Evolutionary conservation across 2,329 filamentous ascomycete genomes (phyloP), one percentile per base, ranked within the genome.

Genomic region (Paraconiothyrium brasiliense): DNA sequence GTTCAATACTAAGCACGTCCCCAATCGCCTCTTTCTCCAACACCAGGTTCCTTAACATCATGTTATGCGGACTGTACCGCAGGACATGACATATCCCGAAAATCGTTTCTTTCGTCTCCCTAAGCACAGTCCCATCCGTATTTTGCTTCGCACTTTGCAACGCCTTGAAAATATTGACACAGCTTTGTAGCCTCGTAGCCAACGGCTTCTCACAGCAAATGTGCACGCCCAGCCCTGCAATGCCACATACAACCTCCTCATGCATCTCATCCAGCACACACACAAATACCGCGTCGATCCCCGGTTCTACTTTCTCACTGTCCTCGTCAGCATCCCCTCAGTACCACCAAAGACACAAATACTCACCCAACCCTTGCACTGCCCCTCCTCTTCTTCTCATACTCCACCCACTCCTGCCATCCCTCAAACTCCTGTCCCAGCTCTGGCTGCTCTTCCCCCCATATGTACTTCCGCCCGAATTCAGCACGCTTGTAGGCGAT

Each of bases 191-290:
- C 0, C 87, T 90, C 24, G 92, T 93, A 0, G 93, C 92, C 57
- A 99, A 81, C 2, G 95, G 95, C 80, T 99, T 99, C 83, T 99
- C 95, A 76, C 93, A 96, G 84, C 97, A 92, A 66, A 98, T 88
- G 77, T 97, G 93, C 51, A 97, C 81, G 2, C 83, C 86, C 75
- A 82, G 80, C 13, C 86, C 86, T 1, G 91, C 90, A 56, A 97
- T 84, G 1, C 88, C 91, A 47, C 90, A 84, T 24, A 97, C 86
- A 51, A 94, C 92, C 59, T 93, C 90, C 54, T 89, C 89, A 78
- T 99, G 95, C 81, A 92, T 90, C 79, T 97, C 92, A 77, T 99
- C 95, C 10, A 94, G 84, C 2, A 96, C 93, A 76, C 89, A 91
- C 49, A 92, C 84, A 68, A 91, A 89, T 14, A 88, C 85, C 0